These are phyloP conservation scores for Allium cepa DNA, from an alignment of 106 monocot species.

Conservation along the genomic window DNA sequence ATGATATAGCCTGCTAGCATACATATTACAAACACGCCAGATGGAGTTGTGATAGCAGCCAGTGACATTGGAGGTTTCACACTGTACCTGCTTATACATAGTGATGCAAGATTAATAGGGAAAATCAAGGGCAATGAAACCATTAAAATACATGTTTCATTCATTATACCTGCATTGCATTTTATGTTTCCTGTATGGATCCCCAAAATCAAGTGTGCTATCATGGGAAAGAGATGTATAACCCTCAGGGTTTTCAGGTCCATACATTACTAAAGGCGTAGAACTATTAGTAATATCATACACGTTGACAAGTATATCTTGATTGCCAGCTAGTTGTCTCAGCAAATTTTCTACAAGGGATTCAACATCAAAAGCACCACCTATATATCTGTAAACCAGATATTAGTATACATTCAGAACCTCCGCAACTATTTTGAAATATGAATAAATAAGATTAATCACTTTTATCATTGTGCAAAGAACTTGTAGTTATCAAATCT, in stretches of 20 bases:
- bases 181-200: conserved; percentile 87
- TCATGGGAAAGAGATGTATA: conserved; percentile 45
- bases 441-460: no score
- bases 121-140: not conserved
- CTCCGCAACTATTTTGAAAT: no score
- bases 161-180: conserved; percentile 76
- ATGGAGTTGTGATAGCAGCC: conserved; percentile 50
- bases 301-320: conserved; percentile 89
- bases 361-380: conserved; percentile 97
- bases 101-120: conserved; percentile 1
- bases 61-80: conserved; percentile 54
- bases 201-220: conserved; percentile 90
- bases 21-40: conserved; percentile 56
- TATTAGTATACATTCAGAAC: no score
- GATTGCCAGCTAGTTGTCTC: conserved; percentile 86
- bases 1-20: conserved; percentile 53
- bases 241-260: conserved; percentile 49
- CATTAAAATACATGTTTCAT: not conserved
- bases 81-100: conserved; percentile 54
- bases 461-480: no score
- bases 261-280: conserved; percentile 90
- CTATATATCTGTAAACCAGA: conserved; percentile 59
- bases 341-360: conserved; percentile 91
- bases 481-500: no score
- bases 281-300: conserved; percentile 89